phyloP scores from a whole-genome alignment of 768 basidiomycete species.

The Vararia minispora region DNA sequence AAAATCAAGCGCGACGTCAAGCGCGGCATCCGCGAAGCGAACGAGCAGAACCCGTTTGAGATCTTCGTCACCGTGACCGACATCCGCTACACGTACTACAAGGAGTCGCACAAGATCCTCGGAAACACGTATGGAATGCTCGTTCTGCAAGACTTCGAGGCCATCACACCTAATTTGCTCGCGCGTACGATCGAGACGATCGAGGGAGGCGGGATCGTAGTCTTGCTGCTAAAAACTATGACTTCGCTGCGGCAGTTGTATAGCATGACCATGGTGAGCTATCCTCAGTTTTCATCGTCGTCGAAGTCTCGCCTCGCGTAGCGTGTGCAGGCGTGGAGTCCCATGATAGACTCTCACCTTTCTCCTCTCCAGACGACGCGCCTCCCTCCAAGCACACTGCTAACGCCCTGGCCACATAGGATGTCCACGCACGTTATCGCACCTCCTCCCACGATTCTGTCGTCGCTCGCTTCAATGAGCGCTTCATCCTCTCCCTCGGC shows the following conservation, averaged over 20 bases:
- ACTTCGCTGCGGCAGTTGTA: conserved; percentile 84
- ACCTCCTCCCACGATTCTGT: conserved; percentile 85
- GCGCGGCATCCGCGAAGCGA: conserved; percentile 84
- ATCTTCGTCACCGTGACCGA: conserved; percentile 98
- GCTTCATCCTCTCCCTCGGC: conserved; percentile 94
- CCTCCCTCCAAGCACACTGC: neutral
- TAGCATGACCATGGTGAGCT: conserved; percentile 66
- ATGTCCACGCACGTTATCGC: conserved; percentile 90
- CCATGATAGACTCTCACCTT: too few relatives aligned
- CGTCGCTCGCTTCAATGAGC: conserved; percentile 94
- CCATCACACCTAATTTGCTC: conserved; percentile 92
- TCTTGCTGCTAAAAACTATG: conserved; percentile 92
- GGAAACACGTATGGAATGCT: conserved; percentile 98
- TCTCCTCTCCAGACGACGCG: too few relatives aligned
- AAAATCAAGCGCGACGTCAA: conserved; percentile 97
- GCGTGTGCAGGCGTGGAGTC: neutral
- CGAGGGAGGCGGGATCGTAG: conserved; percentile 86
- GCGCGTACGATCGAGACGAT: conserved; percentile 98
- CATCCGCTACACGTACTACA: conserved; percentile 96
- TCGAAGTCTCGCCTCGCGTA: neutral
- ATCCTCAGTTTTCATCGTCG: neutral
- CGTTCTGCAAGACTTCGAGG: conserved; percentile 95
- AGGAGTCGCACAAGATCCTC: conserved; percentile 92
- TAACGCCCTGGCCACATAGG: conserved; percentile 34
- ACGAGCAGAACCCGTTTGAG: conserved; percentile 96